Percentiles rank a stretch among this genome's conserved stretches.
Conservation (phyloP, 768 basidiomycete species). For the Hygrophorus russula region DNA sequence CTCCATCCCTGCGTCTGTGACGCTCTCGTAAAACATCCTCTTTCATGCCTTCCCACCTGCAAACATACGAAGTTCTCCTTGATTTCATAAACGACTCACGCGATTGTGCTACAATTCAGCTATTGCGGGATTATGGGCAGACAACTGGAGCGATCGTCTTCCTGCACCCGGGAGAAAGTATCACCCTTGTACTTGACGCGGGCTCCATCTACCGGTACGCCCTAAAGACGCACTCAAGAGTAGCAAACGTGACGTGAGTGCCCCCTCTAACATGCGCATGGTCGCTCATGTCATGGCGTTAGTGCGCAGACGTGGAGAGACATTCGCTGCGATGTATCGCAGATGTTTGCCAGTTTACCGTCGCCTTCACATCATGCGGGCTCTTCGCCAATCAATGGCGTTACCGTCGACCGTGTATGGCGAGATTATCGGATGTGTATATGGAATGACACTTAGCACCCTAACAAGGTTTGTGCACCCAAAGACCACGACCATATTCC, state of each 20-base stretch:
- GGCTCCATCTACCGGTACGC: conserved; percentile 61
- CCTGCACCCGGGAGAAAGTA: conserved; percentile 49
- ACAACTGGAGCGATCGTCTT: conserved; percentile 41
- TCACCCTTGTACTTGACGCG: conserved; percentile 59
- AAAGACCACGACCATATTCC: background rate
- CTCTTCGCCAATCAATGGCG: conserved; percentile 32
- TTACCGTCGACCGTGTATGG: conserved; percentile 58
- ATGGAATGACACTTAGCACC: conserved; percentile 22
- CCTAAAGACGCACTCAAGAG: conserved; percentile 51
- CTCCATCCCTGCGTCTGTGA: conserved; percentile 20
- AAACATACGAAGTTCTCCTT: conserved; percentile 54
- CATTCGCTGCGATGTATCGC: conserved; percentile 48
- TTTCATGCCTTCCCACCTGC: conserved; percentile 48
- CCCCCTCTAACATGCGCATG: conserved; percentile 4
- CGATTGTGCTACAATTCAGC: conserved; percentile 52
- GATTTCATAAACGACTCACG: conserved; percentile 62
- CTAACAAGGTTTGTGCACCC: background rate
- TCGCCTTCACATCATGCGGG: conserved; percentile 20
- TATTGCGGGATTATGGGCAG: conserved; percentile 53
- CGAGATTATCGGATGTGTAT: conserved; percentile 54
- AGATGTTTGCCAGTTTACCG: conserved; percentile 35
- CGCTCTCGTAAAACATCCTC: conserved; percentile 12
- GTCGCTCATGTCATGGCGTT: background rate
- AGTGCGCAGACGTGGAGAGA: conserved; percentile 61
- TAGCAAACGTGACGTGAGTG: conserved; percentile 54